Evolutionary conservation across 2,329 filamentous ascomycete species (phyloP).

Genomic region (Akanthomyces uredinophilus): DNA sequence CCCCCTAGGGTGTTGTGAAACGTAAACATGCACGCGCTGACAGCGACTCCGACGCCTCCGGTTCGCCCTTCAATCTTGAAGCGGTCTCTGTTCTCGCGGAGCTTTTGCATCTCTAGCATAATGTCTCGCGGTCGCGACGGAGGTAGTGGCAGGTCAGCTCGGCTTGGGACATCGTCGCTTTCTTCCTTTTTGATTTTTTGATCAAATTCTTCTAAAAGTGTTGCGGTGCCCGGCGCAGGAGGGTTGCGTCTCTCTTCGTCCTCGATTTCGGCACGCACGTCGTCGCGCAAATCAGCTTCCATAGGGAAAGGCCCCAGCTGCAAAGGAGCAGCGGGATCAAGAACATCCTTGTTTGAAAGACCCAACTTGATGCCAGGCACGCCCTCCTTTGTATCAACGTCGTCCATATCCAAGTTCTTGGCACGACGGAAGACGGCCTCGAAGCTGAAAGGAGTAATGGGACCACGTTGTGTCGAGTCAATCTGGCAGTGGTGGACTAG

Average conservation of each 20-base stretch:
- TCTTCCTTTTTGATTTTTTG: constrained; percentile 85
- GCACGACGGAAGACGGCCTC: constrained; percentile 54
- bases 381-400: constrained; percentile 59
- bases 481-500: constrained; percentile 58
- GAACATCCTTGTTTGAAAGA: constrained; percentile 54
- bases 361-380: constrained; percentile 60
- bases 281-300: constrained; percentile 75
- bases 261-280: constrained; percentile 80
- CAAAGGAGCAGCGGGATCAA: constrained; percentile 53
- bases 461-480: constrained; percentile 54
- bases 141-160: constrained; percentile 77
- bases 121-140: constrained; percentile 87
- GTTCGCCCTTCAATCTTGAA: constrained; percentile 83
- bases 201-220: constrained; percentile 82
- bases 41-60: constrained; percentile 73
- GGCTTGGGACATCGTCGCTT: constrained; percentile 72
- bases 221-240: constrained; percentile 63
- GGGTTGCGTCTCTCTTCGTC: constrained; percentile 78
- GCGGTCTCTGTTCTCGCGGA: constrained; percentile 86
- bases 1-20: constrained; percentile 95
- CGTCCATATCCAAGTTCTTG: constrained; percentile 57
- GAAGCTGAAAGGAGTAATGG: constrained; percentile 60
- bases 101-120: constrained; percentile 86
- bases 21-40: constrained; percentile 95
- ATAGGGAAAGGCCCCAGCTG: constrained; percentile 78